Base-by-base conservation (phyloP, 2,329 filamentous ascomycete species). In the Penicillium sp. region DNA sequence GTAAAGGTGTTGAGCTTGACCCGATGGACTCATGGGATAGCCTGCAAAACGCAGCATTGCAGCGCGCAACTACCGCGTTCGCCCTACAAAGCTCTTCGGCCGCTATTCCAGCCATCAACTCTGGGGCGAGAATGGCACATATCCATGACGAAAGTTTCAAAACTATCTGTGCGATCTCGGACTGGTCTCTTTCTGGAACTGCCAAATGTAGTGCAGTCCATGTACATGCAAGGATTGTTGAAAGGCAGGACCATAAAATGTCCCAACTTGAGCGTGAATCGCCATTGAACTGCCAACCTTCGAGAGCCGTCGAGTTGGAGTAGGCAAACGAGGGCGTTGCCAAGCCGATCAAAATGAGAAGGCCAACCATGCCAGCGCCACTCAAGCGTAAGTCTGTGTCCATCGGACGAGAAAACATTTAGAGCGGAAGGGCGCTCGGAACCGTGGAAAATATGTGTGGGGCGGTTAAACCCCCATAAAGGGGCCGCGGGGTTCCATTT, bases 221-320 rank as follows among this genome's bases (percentile, higher is more conserved):
- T 20, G 52, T 62, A 23, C 62, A 61, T 20, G 59, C 58, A 49
- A 63, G 41, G 4, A 64, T 61, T 41, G 51, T 55, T 9, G 54
- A 51, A 11, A 61, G 37, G 44, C 58, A 61, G 15, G 54, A 40
- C 62, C 60, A 59, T 15, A 64, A 15, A 26, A 65, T 64, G 15
- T 58, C 61, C 56, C 54, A 61, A 25, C 43, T 51, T 22, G 56
- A 59, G 12, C 58, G 54, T 23, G 35, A 44, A 22, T 50, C 52
- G 15, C 44, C 57, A 31, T 56, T 51, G 4, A 60, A 42, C 27
- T 60, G 52, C 57, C 55, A 59, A 29, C 52, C 33, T 22, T 51
- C 33, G n/a, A 54, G 37, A 33, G 57, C 48, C n/a, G 42, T 54
- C 7, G 45, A 55, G 40, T 42, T 53, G 26, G 54, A 50, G 3